phyloP scores from a whole-genome alignment of 306 rosid genomes.

The Cucurbita ficifolia region DNA sequence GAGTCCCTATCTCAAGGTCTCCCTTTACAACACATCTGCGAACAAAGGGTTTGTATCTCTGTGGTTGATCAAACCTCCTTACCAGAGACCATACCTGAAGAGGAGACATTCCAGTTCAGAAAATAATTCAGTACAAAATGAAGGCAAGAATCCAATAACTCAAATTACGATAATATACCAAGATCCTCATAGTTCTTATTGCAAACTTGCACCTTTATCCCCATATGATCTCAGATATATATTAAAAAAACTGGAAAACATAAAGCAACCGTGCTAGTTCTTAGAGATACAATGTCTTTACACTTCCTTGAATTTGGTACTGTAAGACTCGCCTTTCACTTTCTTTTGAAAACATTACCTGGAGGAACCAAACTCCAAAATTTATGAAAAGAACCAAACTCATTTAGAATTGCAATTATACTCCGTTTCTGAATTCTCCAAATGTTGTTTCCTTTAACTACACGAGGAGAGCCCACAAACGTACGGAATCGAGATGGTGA shows the following conservation, averaged over 20 bases:
- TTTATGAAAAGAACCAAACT: not conserved
- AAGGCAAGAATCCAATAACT: not conserved
- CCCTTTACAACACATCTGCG: constrained; percentile 85
- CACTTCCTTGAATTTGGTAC: not conserved
- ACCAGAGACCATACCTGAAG: constrained; percentile 94
- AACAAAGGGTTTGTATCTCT: constrained; percentile 77
- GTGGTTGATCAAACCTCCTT: constrained; percentile 87
- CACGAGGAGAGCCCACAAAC: not conserved
- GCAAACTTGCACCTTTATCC: not conserved
- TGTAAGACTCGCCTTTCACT: not conserved
- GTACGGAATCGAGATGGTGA: not conserved
- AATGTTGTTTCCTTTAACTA: not conserved
- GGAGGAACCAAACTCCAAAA: not conserved
- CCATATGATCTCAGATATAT: not conserved
- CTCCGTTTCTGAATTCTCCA: not conserved
- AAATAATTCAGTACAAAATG: not conserved
- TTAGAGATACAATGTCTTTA: not conserved
- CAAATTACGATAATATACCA: not conserved
- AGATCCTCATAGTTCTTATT: not conserved
- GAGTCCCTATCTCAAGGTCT: constrained; percentile 74
- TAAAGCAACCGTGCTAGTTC: not conserved
- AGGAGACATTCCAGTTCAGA: not conserved
- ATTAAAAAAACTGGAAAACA: not conserved
- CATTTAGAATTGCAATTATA: not conserved
- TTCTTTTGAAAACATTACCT: not conserved